A percentile compares a stretch with the other conserved stretches of the same genome.
Conservation (phyloP, 768 basidiomycete species). For the Lactarius akahatsu region DNA sequence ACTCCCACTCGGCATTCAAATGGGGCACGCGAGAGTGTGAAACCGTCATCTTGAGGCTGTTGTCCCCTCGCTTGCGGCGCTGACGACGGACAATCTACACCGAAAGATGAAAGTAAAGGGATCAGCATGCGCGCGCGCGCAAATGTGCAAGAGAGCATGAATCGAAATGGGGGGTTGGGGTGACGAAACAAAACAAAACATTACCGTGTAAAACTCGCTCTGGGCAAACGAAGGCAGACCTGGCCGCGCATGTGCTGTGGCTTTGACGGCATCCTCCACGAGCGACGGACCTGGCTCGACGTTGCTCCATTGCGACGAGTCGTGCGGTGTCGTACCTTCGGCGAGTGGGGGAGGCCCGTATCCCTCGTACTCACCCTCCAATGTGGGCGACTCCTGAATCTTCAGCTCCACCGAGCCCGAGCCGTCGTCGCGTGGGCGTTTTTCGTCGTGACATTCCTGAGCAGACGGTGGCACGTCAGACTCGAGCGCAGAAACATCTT, state of each 20-base stretch:
- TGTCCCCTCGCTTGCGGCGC: constrained; percentile 18
- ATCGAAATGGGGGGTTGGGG: background rate
- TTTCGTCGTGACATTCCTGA: background rate
- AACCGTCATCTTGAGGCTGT: constrained; percentile 26
- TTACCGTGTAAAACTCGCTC: constrained; percentile 26
- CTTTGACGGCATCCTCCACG: background rate
- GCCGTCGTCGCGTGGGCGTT: background rate
- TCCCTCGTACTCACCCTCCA: background rate
- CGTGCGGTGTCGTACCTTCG: background rate
- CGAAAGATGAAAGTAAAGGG: background rate
- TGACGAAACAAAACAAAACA: background rate
- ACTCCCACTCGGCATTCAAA: constrained; percentile 25
- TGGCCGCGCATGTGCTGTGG: background rate
- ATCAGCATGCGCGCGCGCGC: background rate
- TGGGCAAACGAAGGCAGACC: constrained; percentile 21
- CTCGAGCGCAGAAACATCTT: background rate
- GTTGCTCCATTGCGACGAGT: background rate
- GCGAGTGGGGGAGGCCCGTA: background rate
- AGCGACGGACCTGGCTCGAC: background rate
- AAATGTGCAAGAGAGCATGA: background rate
- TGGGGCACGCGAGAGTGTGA: constrained; percentile 22
- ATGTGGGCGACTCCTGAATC: background rate
- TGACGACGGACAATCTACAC: constrained; percentile 28
- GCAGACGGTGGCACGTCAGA: background rate
- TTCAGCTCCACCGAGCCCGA: background rate